phyloP scores from a whole-genome alignment of 768 basidiomycete genomes.

The Rhizopogon roseolus region DNA sequence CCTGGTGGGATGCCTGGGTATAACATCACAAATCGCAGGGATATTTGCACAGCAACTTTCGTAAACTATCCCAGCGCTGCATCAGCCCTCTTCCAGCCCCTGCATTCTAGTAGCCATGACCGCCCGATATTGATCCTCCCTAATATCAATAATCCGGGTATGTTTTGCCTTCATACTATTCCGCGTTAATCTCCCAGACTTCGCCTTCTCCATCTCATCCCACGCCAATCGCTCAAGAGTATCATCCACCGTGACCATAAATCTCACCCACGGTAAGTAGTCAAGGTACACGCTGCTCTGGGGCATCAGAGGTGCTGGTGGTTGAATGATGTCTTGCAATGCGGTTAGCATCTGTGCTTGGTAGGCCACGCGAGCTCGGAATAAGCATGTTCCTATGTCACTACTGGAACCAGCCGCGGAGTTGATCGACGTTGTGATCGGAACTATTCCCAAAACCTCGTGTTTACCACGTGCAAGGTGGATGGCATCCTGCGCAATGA shows the following conservation, averaged over 20 bases:
- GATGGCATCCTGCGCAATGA: constrained; percentile 45
- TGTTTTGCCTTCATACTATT: constrained; percentile 49
- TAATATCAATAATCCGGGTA: constrained; percentile 38
- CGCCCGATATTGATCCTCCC: constrained; percentile 29
- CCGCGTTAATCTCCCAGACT: constrained; percentile 45
- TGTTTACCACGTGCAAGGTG: constrained; percentile 42
- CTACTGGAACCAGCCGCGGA: constrained; percentile 20
- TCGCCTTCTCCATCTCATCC: constrained; percentile 26
- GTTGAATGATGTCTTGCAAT: constrained; percentile 44
- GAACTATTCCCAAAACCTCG: constrained; percentile 24
- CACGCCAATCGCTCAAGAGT: constrained; percentile 20
- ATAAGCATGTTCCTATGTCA: constrained; percentile 12
- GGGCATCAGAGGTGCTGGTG: constrained; percentile 37
- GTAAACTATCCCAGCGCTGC: not conserved
- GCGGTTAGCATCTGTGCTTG: constrained; percentile 38
- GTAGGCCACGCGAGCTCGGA: constrained; percentile 41
- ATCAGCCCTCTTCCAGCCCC: constrained; percentile 2
- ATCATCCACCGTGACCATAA: constrained; percentile 68
- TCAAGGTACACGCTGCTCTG: constrained; percentile 53
- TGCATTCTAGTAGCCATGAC: constrained; percentile 22
- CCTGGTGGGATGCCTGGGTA: constrained; percentile 2
- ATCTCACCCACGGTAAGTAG: constrained; percentile 63
- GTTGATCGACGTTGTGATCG: constrained; percentile 31
- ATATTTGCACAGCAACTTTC: constrained; percentile 3
- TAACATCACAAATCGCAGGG: constrained; percentile 5